Evolutionary conservation across 2,329 filamentous ascomycete genomes (phyloP), one percentile per base, ranked within the genome.

Genomic region (Davidsoniella neocaledoniae): DNA sequence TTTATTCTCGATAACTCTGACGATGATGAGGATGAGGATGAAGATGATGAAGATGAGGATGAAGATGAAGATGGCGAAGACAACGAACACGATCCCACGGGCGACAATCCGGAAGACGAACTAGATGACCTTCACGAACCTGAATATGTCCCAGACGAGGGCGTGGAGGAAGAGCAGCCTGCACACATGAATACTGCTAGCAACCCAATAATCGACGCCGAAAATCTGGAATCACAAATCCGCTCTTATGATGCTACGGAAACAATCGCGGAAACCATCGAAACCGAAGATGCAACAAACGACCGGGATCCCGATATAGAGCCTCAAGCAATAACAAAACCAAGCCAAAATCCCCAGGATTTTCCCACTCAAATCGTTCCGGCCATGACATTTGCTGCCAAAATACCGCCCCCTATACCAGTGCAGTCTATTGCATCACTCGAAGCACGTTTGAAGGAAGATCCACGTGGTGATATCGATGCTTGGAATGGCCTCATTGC

Each of bases 381-480:
- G 14, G 40, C 45, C n/a, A 40, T 48, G 26, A 39, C 45, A 8
- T 47, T 52, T 43, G 16, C 37, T 40, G 25, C 26, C 23, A 25
- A 17, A 16, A 25, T 39, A 26, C 23, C 50, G 23, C 19, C 46
- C 16, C 29, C 46, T n/a, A 46, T 49, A 21, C 48, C 52, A 6
- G 45, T 46, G 19, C 53, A 49, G 19, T 76, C 76, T 56, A 73
- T 90, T 58, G 79, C 82, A 52, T 76, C 88, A 53, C 72, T 96
- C 60, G 90, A 98, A 68, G 85, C 91, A 63, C 81, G 90, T 60
- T 83, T 96, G 63, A 81, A 83, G 62, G 85, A 95, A 60, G 91
- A 98, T 61, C 85, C 90, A 14, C 83, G 86, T 58, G 91, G 90
- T 60, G 88, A 95, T 58, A 77, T 91, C 64, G 84, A 91, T 62